Evolutionary conservation across 2,329 filamentous ascomycete genomes (phyloP).

Genomic region (Celoporthe dispersa): DNA sequence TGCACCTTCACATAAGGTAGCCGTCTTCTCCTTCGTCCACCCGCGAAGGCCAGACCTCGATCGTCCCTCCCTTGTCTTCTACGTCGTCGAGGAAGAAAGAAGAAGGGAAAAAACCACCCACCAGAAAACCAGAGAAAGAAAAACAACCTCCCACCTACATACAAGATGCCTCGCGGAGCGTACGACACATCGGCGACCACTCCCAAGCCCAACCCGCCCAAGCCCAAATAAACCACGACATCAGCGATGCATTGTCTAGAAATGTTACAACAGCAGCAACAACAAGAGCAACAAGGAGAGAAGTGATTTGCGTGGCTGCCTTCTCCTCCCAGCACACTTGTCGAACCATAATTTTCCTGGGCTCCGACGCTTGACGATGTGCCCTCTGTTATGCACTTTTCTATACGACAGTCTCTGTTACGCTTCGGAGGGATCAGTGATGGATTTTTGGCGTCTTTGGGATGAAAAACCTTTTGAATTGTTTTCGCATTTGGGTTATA

Average conservation of each 20-base stretch:
- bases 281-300: neutral
- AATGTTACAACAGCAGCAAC: neutral
- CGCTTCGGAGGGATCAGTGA: neutral
- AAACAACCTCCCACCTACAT: neutral
- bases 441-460: slow-evolving; percentile 11
- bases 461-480: neutral
- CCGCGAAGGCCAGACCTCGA: neutral
- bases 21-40: neutral
- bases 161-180: slow-evolving; percentile 29
- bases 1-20: neutral
- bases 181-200: slow-evolving; percentile 30
- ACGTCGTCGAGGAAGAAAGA: no score
- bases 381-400: neutral
- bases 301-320: neutral
- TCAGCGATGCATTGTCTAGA: neutral
- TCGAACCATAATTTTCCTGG: neutral
- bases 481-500: neutral
- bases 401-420: neutral
- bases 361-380: neutral
- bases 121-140: neutral
- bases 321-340: neutral
- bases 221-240: slow-evolving; percentile 26
- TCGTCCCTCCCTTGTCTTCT: neutral
- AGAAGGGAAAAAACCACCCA: no score
- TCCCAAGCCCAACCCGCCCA: slow-evolving; percentile 28